These are phyloP conservation scores for Striga asiatica DNA, from an alignment of 257 asterid species.

Conservation along the genomic window DNA sequence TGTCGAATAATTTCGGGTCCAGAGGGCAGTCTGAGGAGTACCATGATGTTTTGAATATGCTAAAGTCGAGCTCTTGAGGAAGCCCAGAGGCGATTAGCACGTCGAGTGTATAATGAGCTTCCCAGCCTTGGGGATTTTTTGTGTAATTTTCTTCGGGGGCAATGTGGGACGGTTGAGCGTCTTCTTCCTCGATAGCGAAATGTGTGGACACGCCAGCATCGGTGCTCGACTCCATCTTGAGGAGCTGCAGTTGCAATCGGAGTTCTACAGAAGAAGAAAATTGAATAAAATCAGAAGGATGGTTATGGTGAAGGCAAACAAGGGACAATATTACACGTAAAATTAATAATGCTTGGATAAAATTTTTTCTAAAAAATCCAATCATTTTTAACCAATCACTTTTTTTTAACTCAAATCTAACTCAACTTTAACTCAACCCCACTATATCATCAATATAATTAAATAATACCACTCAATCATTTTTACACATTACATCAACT, in stretches of 20 bases:
- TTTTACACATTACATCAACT: too few species aligned
- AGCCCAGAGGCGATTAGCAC: conserved; percentile 47
- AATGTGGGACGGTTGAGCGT: conserved; percentile 11
- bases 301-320: too few species aligned
- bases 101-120: conserved; percentile 36
- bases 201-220: neutral
- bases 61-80: conserved; percentile 29
- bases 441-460: too few species aligned
- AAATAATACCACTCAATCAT: too few species aligned
- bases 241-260: conserved; percentile 76
- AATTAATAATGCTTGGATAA: too few species aligned
- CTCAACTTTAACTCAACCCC: too few species aligned
- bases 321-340: too few species aligned
- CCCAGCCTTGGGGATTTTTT: conserved; percentile 35
- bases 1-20: conserved; percentile 34
- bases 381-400: too few species aligned
- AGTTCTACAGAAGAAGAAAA: conserved; percentile 33
- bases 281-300: neutral
- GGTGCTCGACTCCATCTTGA: conserved; percentile 65
- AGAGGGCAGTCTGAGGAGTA: conserved; percentile 46
- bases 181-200: conserved; percentile 15
- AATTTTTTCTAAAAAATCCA: too few species aligned
- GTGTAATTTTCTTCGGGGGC: conserved; percentile 15
- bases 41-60: conserved; percentile 29
- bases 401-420: too few species aligned